Evolutionary conservation across 495 filamentous ascomycete genomes (phyloP).

Genomic region (Aspergillus bertholletiae): DNA sequence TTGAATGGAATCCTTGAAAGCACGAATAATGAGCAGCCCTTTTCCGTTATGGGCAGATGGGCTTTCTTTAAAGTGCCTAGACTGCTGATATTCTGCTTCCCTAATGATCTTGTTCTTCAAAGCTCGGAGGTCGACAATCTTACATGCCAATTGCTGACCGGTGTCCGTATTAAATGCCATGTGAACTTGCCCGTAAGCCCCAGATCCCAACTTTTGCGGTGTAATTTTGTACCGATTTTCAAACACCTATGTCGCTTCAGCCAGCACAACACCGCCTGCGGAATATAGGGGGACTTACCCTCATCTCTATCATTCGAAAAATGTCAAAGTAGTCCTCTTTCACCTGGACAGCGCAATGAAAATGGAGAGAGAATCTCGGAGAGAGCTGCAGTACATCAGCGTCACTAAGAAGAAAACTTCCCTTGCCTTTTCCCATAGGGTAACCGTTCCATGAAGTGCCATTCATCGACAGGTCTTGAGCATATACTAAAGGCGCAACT

Average conservation of each 20-base stretch:
- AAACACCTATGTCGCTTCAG: constrained; percentile 36
- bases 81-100: not conserved
- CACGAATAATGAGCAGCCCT: not conserved
- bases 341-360: constrained; percentile 10
- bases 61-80: not conserved
- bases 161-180: constrained; percentile 39
- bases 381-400: constrained; percentile 47
- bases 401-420: constrained; percentile 49
- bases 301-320: constrained; percentile 25
- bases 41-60: not conserved
- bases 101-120: constrained; percentile 2
- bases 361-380: constrained; percentile 17
- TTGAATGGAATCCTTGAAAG: not conserved
- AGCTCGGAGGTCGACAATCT: constrained; percentile 41
- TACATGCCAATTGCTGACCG: constrained; percentile 50
- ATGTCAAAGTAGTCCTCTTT: constrained; percentile 12
- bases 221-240: constrained; percentile 44
- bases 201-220: constrained; percentile 45
- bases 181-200: constrained; percentile 45
- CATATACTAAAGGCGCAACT: constrained; percentile 53
- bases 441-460: constrained; percentile 52
- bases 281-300: constrained; percentile 10
- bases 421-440: constrained; percentile 37
- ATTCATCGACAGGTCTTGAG: constrained; percentile 56
- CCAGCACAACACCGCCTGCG: not conserved